phyloP scores from a whole-genome alignment of 1,284 basidiomycete genomes.

The Ganoderma meredithae region DNA sequence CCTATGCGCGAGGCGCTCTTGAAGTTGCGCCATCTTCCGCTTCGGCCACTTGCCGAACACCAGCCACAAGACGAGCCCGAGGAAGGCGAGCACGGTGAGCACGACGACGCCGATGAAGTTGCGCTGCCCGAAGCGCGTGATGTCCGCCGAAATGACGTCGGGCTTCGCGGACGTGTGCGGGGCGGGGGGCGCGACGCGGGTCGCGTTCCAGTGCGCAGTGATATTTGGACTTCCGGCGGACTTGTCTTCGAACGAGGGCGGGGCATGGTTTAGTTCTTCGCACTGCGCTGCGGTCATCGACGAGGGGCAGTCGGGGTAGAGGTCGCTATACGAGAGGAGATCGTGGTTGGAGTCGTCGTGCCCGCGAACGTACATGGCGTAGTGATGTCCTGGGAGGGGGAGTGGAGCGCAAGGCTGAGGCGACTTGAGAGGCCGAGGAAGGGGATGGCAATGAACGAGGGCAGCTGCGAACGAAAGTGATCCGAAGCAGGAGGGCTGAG shows the following conservation, averaged over 20 bases:
- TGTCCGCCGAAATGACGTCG: conserved; percentile 18
- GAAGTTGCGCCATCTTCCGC: conserved; percentile 26
- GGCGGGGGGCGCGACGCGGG: conserved; percentile 11
- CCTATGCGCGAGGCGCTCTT: conserved; percentile 14
- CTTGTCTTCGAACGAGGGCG: conserved; percentile 10
- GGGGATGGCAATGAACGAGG: neutral
- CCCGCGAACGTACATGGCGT: conserved; percentile 9
- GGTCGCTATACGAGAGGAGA: conserved; percentile 8
- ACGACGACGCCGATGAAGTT: conserved; percentile 44
- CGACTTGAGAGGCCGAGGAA: neutral
- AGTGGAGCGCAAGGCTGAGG: conserved; percentile 2
- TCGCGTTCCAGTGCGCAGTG: neutral
- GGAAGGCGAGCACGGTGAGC: conserved; percentile 37
- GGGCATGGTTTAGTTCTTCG: neutral
- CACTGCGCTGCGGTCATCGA: neutral
- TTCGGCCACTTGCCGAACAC: conserved; percentile 40
- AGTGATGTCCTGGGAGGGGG: neutral
- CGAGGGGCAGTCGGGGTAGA: conserved; percentile 8
- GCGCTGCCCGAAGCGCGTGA: conserved; percentile 30
- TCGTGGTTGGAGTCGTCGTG: conserved; percentile 8
- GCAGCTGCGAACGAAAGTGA: neutral
- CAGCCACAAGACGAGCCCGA: conserved; percentile 41
- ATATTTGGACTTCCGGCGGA: neutral
- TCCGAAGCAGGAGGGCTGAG: neutral
- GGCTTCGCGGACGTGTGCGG: conserved; percentile 17